Base-by-base conservation (phyloP, 495 filamentous ascomycete genomes). In the Aspergillus funiculosus region DNA sequence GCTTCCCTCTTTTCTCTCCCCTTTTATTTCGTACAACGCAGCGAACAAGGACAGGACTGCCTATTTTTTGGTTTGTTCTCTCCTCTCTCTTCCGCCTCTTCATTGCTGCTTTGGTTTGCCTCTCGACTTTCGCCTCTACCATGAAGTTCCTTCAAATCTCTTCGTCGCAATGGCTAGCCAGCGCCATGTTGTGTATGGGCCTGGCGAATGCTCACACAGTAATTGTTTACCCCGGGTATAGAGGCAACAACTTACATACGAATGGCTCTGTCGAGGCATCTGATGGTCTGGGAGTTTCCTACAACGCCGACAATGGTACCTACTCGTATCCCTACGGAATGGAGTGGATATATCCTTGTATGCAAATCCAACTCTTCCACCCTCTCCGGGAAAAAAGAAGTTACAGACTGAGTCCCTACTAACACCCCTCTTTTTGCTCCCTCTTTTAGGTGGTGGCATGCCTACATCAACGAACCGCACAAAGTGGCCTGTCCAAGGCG, bases 321-420 rank as follows among this genome's bases (percentile, higher is more conserved):
- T 47, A 55, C 31, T 58, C 66, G 5, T 94, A 78, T 58, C 90
- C 89, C 3, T 95, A 87, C 56, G 92, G 94, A 67, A 91, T 95
- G 87, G 86, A 95, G 70, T 97, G 92, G 91, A 82, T 84, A 64
- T 99, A 96, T 74, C 92, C 94, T 67, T 99, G 92, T 98, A 71
- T 73, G 86, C 21, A 8, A 4, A 29, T 24, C n/a, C n/a, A 8
- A 9, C 32, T 29, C 2, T 17, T 6, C 22, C 4, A 8, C 13
- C n/a, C 10, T n/a, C n/a, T n/a, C n/a, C n/a, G n/a, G n/a, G n/a
- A n/a, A n/a, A n/a, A n/a, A n/a, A n/a, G n/a, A n/a, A n/a, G n/a
- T n/a, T n/a, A n/a, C n/a, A n/a, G n/a, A n/a, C n/a, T n/a, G n/a
- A 6, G 5, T 13, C 2, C 19, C 18, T 46, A 32, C 35, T 29